Percentiles rank a stretch among this genome's conserved stretches.
These are phyloP conservation scores for Boletellus sp. DNA, from an alignment of 1,284 basidiomycete genomes.

Conservation along the genomic window DNA sequence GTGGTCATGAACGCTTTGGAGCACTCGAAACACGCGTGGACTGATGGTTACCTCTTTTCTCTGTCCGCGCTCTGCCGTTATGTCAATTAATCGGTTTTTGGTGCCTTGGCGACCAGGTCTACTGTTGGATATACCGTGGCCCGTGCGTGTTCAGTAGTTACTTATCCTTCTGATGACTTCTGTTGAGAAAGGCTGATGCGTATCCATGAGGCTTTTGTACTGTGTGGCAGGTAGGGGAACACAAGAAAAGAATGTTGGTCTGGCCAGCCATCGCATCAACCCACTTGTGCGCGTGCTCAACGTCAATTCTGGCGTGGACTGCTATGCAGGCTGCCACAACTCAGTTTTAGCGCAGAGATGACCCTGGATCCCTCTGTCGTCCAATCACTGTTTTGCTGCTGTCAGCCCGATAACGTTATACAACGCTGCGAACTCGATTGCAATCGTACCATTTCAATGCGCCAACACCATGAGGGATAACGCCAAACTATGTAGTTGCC, in stretches of 20 bases:
- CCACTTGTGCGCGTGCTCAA: not conserved
- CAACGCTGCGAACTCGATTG: not conserved
- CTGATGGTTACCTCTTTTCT: constrained; percentile 9
- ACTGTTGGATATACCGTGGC: constrained; percentile 23
- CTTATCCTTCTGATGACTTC: constrained; percentile 13
- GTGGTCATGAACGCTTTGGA: constrained; percentile 11
- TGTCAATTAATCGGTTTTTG: constrained; percentile 15
- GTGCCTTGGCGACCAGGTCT: constrained; percentile 28
- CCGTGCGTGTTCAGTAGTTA: constrained; percentile 5
- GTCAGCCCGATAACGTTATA: not conserved
- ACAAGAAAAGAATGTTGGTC: not conserved
- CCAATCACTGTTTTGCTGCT: not conserved
- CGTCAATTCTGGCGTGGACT: no score
- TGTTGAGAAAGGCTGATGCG: not conserved
- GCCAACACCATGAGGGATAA: not conserved
- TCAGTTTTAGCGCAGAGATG: not conserved
- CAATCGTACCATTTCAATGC: not conserved
- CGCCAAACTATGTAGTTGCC: not conserved
- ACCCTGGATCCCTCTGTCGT: no score
- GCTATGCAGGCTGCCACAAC: not conserved
- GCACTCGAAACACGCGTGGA: constrained; percentile 13
- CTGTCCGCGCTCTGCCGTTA: constrained; percentile 5
- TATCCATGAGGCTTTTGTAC: constrained; percentile 8
- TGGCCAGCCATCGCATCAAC: not conserved
- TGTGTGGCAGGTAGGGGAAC: not conserved